Conservation (phyloP, 164 flowering plant species). For the Euptelea pleiosperma region DNA sequence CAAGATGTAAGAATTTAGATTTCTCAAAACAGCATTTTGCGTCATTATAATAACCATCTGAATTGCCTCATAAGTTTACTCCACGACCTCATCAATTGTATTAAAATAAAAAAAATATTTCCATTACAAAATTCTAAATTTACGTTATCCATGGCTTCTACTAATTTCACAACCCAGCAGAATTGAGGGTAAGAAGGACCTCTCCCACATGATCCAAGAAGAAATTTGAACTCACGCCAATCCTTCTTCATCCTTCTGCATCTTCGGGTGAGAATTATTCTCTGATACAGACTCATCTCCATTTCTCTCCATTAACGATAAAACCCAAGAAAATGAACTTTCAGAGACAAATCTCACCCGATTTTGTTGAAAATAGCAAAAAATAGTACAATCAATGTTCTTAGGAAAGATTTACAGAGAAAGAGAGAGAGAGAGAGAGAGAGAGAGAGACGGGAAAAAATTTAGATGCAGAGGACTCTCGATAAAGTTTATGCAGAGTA, state of each 20-base stretch:
- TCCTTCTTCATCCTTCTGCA: slow-evolving; percentile 16
- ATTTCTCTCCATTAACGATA: slow-evolving; percentile 17
- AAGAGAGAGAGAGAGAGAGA: no score
- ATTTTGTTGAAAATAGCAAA: neutral
- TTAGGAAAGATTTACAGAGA: no score
- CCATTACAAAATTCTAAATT: slow-evolving; percentile 18
- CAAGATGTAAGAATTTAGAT: no score
- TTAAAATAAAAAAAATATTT: no score
- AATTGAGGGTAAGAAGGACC: slow-evolving; percentile 47
- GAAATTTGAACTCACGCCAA: slow-evolving; percentile 37
- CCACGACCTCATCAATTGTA: no score
- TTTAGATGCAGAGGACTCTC: no score
- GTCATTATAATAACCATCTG: no score
- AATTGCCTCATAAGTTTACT: no score
- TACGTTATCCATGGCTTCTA: slow-evolving; percentile 35
- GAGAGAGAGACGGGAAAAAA: no score
- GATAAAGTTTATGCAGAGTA: no score
- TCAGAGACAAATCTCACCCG: neutral
- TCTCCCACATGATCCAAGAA: slow-evolving; percentile 70
- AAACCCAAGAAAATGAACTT: neutral
- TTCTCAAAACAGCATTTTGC: no score
- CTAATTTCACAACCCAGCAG: slow-evolving; percentile 59
- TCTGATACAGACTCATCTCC: slow-evolving; percentile 8
- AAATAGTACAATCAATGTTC: neutral
- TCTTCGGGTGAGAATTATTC: slow-evolving; percentile 10